Percentiles rank a stretch among this genome's conserved stretches.
Conservation (phyloP, 345 rosid genomes). For the Brassica cretica region DNA sequence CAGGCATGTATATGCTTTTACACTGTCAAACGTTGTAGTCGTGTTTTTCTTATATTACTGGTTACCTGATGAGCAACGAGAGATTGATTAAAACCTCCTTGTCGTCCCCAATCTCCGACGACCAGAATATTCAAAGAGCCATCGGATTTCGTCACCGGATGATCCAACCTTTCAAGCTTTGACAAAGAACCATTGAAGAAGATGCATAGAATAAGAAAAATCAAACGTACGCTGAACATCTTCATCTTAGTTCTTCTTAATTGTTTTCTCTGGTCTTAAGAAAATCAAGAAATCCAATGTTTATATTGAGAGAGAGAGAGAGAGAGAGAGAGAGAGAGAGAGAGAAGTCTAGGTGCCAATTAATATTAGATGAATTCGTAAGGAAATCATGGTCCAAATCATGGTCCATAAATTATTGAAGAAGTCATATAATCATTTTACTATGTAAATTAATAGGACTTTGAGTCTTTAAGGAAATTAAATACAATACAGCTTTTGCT, state of each 20-base stretch:
- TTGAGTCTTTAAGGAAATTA: not conserved
- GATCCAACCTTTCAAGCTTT: constrained; percentile 46
- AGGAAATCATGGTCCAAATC: not conserved
- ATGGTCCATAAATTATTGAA: not conserved
- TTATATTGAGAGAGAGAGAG: not conserved
- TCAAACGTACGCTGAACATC: constrained; percentile 12
- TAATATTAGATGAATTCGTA: constrained; percentile 13
- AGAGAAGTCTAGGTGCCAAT: not conserved
- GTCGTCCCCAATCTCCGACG: constrained; percentile 64
- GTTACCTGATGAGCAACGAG: constrained; percentile 51
- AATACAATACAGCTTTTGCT: constrained; percentile 7
- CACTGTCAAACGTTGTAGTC: not conserved
- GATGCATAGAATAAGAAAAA: constrained; percentile 27
- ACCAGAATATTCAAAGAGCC: constrained; percentile 56
- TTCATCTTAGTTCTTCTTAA: constrained; percentile 12
- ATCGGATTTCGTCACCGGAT: constrained; percentile 43
- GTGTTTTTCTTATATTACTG: not conserved
- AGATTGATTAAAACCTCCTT: constrained; percentile 55
- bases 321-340: not conserved
- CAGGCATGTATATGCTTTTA: not conserved
- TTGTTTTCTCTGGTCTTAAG: constrained; percentile 1
- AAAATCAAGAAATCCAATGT: not conserved
- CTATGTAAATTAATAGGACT: not conserved
- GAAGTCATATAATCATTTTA: not conserved
- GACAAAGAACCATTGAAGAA: constrained; percentile 30